A percentile compares a stretch with the other conserved stretches of the same genome.
Evolutionary conservation across 2,329 filamentous ascomycete genomes (phyloP).

Genomic region (Drechslerella stenobrocha): DNA sequence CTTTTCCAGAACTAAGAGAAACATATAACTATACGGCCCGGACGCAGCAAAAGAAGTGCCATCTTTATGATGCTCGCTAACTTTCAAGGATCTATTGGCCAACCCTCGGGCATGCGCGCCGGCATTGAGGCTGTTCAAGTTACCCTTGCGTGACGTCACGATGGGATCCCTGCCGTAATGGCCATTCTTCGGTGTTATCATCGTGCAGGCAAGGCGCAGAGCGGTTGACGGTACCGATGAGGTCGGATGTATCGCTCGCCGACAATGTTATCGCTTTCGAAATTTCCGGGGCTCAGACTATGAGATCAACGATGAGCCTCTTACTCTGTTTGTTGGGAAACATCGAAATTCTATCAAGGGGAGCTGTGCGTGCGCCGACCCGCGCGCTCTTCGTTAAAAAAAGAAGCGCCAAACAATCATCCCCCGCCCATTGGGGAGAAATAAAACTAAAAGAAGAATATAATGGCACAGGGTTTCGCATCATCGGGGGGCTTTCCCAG

Average conservation of each 20-base stretch:
- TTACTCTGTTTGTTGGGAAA: too few relatives aligned
- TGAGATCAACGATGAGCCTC: constrained; percentile 33
- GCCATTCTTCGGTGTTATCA: constrained; percentile 43
- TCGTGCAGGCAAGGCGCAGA: constrained; percentile 46
- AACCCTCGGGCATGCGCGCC: constrained; percentile 11
- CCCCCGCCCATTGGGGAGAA: neutral
- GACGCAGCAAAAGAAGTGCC: constrained; percentile 19
- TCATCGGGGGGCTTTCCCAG: constrained; percentile 30
- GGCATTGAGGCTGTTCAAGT: constrained; percentile 42
- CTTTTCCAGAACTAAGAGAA: constrained; percentile 44
- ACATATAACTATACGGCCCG: constrained; percentile 12
- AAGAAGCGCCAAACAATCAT: too few relatives aligned
- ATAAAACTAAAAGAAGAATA: neutral
- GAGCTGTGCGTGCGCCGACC: too few relatives aligned
- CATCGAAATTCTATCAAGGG: too few relatives aligned
- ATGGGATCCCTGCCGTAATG: constrained; percentile 42
- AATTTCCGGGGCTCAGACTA: constrained; percentile 10
- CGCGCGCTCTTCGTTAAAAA: too few relatives aligned
- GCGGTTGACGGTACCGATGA: constrained; percentile 19
- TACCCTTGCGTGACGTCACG: constrained; percentile 44
- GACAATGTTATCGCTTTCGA: constrained; percentile 13
- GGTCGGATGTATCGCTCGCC: constrained; percentile 16
- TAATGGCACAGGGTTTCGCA: neutral
- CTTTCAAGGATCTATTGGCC: constrained; percentile 24
- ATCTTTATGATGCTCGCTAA: constrained; percentile 31